Evolutionary conservation across 768 basidiomycete genomes (phyloP).

Genomic region (Gloeophyllum trabeum): DNA sequence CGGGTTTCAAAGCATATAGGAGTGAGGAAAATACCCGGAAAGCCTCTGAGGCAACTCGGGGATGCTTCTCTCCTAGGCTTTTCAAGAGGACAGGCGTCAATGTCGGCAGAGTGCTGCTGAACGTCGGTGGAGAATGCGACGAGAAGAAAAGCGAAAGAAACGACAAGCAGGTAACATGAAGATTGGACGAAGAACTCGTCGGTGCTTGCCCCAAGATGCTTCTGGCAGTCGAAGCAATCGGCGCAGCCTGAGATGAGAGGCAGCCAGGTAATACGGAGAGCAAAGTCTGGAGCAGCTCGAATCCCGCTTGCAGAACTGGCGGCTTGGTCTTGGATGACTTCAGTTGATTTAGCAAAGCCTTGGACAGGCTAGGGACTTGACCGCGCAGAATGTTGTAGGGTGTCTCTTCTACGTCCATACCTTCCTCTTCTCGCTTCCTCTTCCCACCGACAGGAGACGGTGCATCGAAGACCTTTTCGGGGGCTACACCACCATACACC

Average conservation of each 20-base stretch:
- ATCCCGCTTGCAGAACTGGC: constrained; percentile 76
- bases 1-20: constrained; percentile 62
- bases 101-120: constrained; percentile 44
- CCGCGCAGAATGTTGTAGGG: constrained; percentile 60
- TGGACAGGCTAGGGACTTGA: constrained; percentile 72
- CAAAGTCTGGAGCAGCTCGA: constrained; percentile 64
- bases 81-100: constrained; percentile 70
- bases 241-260: constrained; percentile 53
- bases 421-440: constrained; percentile 68
- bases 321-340: constrained; percentile 71
- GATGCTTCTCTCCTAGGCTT: constrained; percentile 72
- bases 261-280: constrained; percentile 78
- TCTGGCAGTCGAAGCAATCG: constrained; percentile 55
- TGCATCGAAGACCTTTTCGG: constrained; percentile 33
- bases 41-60: constrained; percentile 79
- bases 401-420: constrained; percentile 64
- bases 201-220: constrained; percentile 54
- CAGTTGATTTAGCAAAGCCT: constrained; percentile 77
- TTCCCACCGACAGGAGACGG: constrained; percentile 44
- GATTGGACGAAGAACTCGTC: constrained; percentile 65
- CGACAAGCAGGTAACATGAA: constrained; percentile 76
- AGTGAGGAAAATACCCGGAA: constrained; percentile 83
- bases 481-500: constrained; percentile 59
- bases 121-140: constrained; percentile 51
- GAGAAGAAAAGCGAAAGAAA: constrained; percentile 83